Evolutionary conservation across 2,329 filamentous ascomycete species (phyloP), one percentile per base, ranked within the genome.

Genomic region (Hypocrella siamensis): DNA sequence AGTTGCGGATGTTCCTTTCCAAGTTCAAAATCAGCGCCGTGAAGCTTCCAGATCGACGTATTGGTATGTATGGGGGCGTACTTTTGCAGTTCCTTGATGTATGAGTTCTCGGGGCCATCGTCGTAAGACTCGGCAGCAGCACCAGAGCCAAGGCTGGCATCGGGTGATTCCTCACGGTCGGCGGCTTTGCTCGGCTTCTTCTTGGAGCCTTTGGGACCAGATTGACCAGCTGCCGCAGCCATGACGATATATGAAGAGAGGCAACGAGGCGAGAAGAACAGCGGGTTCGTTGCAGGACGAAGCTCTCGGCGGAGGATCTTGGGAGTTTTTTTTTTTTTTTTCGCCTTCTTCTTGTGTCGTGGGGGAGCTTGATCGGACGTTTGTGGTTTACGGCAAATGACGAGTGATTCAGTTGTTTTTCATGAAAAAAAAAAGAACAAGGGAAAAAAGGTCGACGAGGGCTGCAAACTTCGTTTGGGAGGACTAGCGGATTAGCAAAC

Each of bases 81-180:
- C 86, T 93, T 94, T 51, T 88, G 75, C 31, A 96, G 67, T 53
- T 96, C 88, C 52, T 76, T 84, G 51, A 94, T 69, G 58, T 88
- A 85, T 25, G 75, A 65, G 47, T 72, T 85, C 52, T 94, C 86
- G 39, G 61, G 63, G 39, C 54, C 48, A 37, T 72, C 72, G 35
- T 82, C 75, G 31, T 59, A 56, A 37, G 63, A 63, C 46, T 75
- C 74, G 40, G 67, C 63, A 33, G 61, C 52, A 30, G 60, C 52
- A 38, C 58, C 55, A 34, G 65, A 59, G 36, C 58, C 49, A 26
- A 41, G 35, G 43, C 64, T 62, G 26, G 65, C 61, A 17, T 70
- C 65, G 35, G 68, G 63, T 27, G 70, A 73, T 35, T 68, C 63
- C 46, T 60, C 66, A 41, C 66, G 64, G 44, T 57, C 57, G 34